Conservation (phyloP, 2,329 filamentous ascomycete genomes). For the Penicillium sp. region DNA sequence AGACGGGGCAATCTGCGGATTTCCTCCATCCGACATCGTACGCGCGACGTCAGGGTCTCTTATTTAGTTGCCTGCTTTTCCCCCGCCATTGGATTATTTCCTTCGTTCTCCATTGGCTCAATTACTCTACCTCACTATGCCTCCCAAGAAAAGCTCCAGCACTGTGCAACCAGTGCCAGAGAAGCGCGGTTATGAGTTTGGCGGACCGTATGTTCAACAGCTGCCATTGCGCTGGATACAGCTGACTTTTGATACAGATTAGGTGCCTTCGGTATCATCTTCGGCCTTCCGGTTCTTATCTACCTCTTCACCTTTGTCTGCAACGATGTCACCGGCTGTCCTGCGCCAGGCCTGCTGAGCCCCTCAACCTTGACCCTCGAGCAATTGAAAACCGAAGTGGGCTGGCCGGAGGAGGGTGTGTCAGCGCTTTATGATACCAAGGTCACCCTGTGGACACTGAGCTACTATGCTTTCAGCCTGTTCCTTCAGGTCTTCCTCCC, state of each 20-base stretch:
- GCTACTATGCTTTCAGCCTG: conserved; percentile 76
- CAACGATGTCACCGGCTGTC: conserved; percentile 91
- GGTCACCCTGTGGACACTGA: conserved; percentile 69
- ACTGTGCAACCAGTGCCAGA: conserved; percentile 40
- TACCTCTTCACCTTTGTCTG: conserved; percentile 82
- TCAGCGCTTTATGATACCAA: conserved; percentile 69
- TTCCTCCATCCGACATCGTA: conserved; percentile 23
- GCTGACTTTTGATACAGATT: conserved; percentile 53
- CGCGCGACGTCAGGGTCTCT: conserved; percentile 1
- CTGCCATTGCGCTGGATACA: conserved; percentile 9
- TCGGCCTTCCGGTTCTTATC: conserved; percentile 76
- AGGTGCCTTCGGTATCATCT: conserved; percentile 75
- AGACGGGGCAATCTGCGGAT: conserved; percentile 9
- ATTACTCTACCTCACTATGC: conserved; percentile 23
- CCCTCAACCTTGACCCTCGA: conserved; percentile 72
- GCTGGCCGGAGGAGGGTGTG: conserved; percentile 75
- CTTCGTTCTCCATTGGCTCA: conserved; percentile 1
- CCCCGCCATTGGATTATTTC: conserved; percentile 3
- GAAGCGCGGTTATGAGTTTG: conserved; percentile 51
- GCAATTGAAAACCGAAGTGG: conserved; percentile 75
- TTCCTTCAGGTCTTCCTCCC: conserved; percentile 77
- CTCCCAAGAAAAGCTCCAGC: conserved; percentile 33
- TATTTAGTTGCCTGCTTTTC: conserved; percentile 11
- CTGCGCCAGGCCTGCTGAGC: conserved; percentile 75
- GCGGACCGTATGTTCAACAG: conserved; percentile 45